Evolutionary conservation across 1,284 basidiomycete species (phyloP), one percentile per base, ranked within the genome.

Genomic region (Fomitiporia mediterranea): DNA sequence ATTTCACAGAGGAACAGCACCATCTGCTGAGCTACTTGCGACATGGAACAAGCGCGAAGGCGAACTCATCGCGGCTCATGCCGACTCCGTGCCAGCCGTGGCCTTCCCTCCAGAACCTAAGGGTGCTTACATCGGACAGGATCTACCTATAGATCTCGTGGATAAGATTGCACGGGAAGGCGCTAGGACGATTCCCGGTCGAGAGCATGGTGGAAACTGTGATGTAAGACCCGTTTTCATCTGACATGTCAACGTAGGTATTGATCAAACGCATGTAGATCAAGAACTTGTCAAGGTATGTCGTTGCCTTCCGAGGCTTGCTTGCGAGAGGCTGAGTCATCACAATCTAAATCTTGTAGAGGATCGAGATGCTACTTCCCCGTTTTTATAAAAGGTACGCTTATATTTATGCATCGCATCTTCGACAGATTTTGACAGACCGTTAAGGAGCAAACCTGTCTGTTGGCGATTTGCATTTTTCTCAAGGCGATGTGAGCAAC

Each of bases 191-290:
- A 74, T 89, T 48, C 88, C 88, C 4, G 85, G 83, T n/a, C 69
- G 87, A 23, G 87, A 89, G 67, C 86, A 90, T 67, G 88, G 88
- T n/a, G 87, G 88, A 23, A 91, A 91, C 62, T 88, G 86, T 63
- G 88, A 91, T 70, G 84, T 84, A 56, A 56, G 79, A 71, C 32
- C 5, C 5, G 30, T 4, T 37, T 27, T 56, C 7, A 15, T 23
- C 53, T 51, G 52, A n/a, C n/a, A 43, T n/a, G 21, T 21, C 21
- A 17, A n/a, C 8, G 35, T 21, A 19, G 27, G 23, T 51, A 27
- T 42, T n/a, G 27, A 53, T 17, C 42, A 11, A 34, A 1, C 34
- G 3, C 27, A 7, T 50, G 15, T 64, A 86, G 84, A 89, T 90
- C 69, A 89, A 87, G 70, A 87, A 87, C 64, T 66, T 89, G 51